Conservation (phyloP, 1,284 basidiomycete genomes). For the Ganoderma boninense region DNA sequence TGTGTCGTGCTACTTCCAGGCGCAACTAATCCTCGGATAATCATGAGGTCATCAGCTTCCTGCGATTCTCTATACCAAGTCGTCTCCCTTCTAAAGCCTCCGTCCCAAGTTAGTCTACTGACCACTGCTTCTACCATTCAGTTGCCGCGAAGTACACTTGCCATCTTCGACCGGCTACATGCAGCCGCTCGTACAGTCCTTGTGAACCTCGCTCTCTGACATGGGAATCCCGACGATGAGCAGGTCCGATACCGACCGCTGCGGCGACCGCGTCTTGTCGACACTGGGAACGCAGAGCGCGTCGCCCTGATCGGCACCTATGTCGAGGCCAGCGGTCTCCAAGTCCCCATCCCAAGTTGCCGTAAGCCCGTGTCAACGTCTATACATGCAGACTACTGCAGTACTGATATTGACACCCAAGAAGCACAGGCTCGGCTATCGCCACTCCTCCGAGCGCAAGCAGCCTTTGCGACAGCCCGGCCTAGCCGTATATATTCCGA, state of each 20-base stretch:
- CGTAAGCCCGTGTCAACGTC: neutral
- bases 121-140: conserved; percentile 23
- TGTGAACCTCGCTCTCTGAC: conserved; percentile 1
- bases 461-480: neutral
- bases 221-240: neutral
- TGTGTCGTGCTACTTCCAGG: conserved; percentile 15
- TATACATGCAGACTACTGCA: neutral
- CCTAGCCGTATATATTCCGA: neutral
- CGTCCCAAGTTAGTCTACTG: conserved; percentile 20
- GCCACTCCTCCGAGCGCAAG: neutral
- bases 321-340: conserved; percentile 6
- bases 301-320: conserved; percentile 13
- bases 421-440: neutral
- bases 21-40: conserved; percentile 27
- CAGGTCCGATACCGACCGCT: neutral
- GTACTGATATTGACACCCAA: neutral
- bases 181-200: neutral
- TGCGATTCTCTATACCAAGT: conserved; percentile 15
- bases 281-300: neutral
- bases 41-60: conserved; percentile 30
- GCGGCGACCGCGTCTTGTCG: neutral
- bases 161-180: conserved; percentile 3
- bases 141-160: neutral
- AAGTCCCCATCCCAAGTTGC: neutral
- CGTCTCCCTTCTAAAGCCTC: conserved; percentile 10